Conservation (phyloP, 129 eudicot genomes). For the Scalesia atractyloides region DNA sequence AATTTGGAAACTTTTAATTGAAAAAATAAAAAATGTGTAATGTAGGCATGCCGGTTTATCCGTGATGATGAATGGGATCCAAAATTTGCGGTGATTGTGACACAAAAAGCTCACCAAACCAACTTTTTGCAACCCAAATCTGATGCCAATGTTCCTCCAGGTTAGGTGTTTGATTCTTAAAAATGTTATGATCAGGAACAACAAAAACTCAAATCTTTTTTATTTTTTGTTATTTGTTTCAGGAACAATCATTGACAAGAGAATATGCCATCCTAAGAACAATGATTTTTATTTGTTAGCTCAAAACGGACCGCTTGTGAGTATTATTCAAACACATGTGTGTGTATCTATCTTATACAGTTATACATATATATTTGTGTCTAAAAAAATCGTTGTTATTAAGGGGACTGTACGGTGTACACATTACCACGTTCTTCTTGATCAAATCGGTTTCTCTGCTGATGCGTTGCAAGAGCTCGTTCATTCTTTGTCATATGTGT, state of each 20-base stretch:
- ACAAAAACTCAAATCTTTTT: background rate
- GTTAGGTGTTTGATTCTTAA: slow-evolving; percentile 30
- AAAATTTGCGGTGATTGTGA: slow-evolving; percentile 59
- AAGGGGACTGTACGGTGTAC: slow-evolving; percentile 77
- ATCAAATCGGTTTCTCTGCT: slow-evolving; percentile 60
- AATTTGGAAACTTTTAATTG: background rate
- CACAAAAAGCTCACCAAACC: slow-evolving; percentile 83
- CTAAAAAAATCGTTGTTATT: background rate
- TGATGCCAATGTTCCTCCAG: slow-evolving; percentile 75
- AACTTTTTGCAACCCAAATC: slow-evolving; percentile 56
- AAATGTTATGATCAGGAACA: background rate
- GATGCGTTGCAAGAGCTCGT: slow-evolving; percentile 79
- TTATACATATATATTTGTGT: too few relatives aligned
- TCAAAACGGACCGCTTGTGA: slow-evolving; percentile 68
- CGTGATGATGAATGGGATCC: slow-evolving; percentile 48
- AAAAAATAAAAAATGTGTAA: slow-evolving; percentile 16
- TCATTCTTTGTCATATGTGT: slow-evolving; percentile 67
- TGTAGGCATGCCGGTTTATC: slow-evolving; percentile 48
- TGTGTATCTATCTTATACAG: background rate
- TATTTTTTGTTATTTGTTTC: background rate
- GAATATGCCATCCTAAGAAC: slow-evolving; percentile 61
- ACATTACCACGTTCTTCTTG: slow-evolving; percentile 67
- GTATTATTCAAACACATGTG: slow-evolving; percentile 12
- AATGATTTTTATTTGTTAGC: slow-evolving; percentile 73
- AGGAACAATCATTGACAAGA: slow-evolving; percentile 71